Base-by-base conservation (phyloP, 1,284 basidiomycete species). In the Cryptococcus sp. region DNA sequence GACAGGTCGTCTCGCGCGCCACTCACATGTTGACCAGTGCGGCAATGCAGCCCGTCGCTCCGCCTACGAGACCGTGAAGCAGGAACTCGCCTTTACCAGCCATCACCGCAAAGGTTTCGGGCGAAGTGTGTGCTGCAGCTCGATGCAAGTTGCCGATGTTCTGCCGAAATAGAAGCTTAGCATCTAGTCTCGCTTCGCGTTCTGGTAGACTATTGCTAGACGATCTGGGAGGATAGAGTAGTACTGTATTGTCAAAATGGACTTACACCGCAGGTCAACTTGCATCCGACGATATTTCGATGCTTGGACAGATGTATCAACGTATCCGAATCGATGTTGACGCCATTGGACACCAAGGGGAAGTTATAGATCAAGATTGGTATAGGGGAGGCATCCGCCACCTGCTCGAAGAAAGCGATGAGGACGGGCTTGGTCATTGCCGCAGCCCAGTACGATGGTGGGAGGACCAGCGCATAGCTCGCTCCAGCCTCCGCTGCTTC, bases 111-210 rank as follows among this genome's bases (percentile, higher is more conserved):
- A 65, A 65, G 5, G 44, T 45, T 15, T 57, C 49, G 5, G 54
- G 52, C 8, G 50, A 47, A 16, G 61, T 62, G 22, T 65, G 60
- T 2, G 54, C 15, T 3, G 56, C 52, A 23, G 59, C 51, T 0
- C 68, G 66, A 22, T 69, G 64, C 48, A 71, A 61, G 50, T 65
- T 67, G 8, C 61, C 67, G 38, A 68, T 56, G 42, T 60, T 64
- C 55, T 68, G 59, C 5, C 20, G 42, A n/a, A 19, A 25, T 25
- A 42, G 41, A 3, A 42, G 19, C 15, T 39, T 13, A 52, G 19
- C 27, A 47, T 17, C 16, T 19, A 23, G 31, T 35, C 8, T 35
- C 31, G 7, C 31, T 10, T 35, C 2, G 27, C 10, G 27, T 5
- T 31, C 4, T 31, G 10, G 27, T 4, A 31, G 4, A 13, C 7